These are phyloP conservation scores for Blastocrithidia nonstop DNA, from an alignment of 208 protist species.

Conservation along the genomic window DNA sequence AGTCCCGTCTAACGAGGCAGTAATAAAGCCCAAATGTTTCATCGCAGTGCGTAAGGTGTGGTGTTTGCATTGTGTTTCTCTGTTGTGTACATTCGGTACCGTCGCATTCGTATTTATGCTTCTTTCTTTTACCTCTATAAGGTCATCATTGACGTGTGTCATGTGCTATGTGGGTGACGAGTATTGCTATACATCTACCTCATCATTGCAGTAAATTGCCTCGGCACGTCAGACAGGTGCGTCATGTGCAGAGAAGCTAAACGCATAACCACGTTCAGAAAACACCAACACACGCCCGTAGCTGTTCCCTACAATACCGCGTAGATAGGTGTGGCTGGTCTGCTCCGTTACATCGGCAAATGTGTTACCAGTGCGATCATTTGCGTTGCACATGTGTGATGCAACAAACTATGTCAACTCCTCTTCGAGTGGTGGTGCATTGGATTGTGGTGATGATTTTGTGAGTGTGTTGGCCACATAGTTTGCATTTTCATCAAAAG, in stretches of 20 bases:
- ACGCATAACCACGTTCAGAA: conserved; percentile 44
- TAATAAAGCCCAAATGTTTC: conserved; percentile 47
- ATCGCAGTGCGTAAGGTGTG: conserved; percentile 13
- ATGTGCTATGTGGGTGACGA: conserved; percentile 2
- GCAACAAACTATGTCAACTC: too few relatives aligned
- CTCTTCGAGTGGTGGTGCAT: too few relatives aligned
- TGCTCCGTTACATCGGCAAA: background rate
- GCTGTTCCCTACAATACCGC: conserved; percentile 48
- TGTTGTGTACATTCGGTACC: too few relatives aligned
- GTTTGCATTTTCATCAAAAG: too few relatives aligned
- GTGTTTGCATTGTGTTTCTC: too few relatives aligned
- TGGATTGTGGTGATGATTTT: too few relatives aligned
- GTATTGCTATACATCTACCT: conserved; percentile 2
- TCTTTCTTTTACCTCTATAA: too few relatives aligned
- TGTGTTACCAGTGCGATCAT: too few relatives aligned
- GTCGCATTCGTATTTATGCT: too few relatives aligned
- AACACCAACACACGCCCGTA: conserved; percentile 70
- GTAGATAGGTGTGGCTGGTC: conserved; percentile 18
- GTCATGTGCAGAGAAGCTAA: conserved; percentile 59
- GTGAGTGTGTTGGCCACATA: too few relatives aligned
- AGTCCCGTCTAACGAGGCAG: conserved; percentile 21
- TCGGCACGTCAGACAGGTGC: conserved; percentile 27
- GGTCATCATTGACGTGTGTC: background rate
- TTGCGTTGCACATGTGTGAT: too few relatives aligned
- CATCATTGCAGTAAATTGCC: conserved; percentile 8